These are phyloP conservation scores for Daldinia concentrica DNA, from an alignment of 495 filamentous ascomycete genomes.

Conservation along the genomic window DNA sequence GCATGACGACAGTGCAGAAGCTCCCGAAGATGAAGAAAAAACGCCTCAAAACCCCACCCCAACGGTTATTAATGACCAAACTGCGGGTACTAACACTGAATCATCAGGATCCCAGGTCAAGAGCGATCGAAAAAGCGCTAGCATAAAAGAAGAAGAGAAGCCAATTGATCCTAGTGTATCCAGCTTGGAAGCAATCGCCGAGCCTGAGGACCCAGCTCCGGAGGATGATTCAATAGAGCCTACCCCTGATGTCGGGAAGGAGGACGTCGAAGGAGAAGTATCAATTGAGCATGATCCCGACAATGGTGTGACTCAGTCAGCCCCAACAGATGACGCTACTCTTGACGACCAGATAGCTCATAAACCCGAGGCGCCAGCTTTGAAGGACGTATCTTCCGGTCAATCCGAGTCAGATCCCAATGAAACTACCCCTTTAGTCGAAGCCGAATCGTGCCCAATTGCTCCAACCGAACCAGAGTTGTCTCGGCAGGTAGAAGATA, in stretches of 20 bases:
- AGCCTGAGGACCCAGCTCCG: background rate
- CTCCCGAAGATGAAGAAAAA: background rate
- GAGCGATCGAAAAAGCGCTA: background rate
- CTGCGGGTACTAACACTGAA: background rate
- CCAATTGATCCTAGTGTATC: background rate
- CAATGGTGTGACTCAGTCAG: background rate
- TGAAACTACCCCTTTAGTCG: background rate
- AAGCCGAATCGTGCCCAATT: background rate
- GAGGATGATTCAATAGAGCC: background rate
- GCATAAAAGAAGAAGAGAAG: background rate
- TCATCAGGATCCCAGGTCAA: background rate
- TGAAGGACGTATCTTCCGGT: background rate
- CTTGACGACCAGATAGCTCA: background rate
- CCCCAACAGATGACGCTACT: background rate
- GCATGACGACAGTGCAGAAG: background rate
- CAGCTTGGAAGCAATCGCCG: background rate
- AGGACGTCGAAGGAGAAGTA: background rate
- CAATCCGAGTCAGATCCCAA: background rate
- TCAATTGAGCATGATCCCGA: background rate
- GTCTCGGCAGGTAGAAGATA: background rate
- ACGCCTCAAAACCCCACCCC: background rate
- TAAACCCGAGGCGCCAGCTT: background rate
- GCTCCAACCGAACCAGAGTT: background rate
- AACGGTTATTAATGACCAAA: background rate
- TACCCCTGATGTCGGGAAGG: background rate